Evolutionary conservation across 164 flowering plant species (phyloP), one percentile per base, ranked within the genome.

Genomic region (Umbellularia californica): DNA sequence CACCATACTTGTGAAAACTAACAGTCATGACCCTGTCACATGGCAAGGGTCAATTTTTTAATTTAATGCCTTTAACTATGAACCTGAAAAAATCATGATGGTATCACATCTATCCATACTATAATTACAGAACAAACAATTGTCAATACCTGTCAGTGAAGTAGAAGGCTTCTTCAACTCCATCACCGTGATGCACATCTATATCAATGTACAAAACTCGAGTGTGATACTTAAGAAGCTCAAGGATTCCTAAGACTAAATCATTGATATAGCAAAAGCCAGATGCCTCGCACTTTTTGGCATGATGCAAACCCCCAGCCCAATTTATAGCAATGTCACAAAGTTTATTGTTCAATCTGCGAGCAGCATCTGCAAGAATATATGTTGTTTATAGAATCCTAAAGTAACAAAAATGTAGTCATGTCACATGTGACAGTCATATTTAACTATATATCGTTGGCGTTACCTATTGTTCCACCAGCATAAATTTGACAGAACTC

Each of bases 241-340:
- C 99, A 76, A 95, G 78, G 75, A 95, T 95, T 65, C 99, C 99
- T 82, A 95, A 81, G 22, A 95, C 99, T 79, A 95, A 81, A 81
- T 95, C 98, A 85, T 95, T 95, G 69, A 95, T 92, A 83, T 95
- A 95, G 80, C 99, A 95, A 81, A 95, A 95, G 20, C 99, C 98
- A 75, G 99, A 95, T 58, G 97, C 98, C 79, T 83, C 95, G 68
- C 99, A 93, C 86, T 95, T 95, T 86, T 95, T 95, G 20, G 99
- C 99, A 83, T 95, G 99, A 81, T 95, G 99, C 79, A 95, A 78
- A 50, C 99, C 98, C 81, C 99, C 99, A 74, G 99, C 97, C 99
- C 99, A 93, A 80, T 95, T 95, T 73, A 93, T 95, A 47, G 99
- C 99, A 78, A 95, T 90, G 83, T 95, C 98, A 84, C 99, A 93